A percentile compares a stretch with the other conserved stretches of the same genome.
Conservation (phyloP, 1,284 basidiomycete genomes). For the Sparassis latifolia region DNA sequence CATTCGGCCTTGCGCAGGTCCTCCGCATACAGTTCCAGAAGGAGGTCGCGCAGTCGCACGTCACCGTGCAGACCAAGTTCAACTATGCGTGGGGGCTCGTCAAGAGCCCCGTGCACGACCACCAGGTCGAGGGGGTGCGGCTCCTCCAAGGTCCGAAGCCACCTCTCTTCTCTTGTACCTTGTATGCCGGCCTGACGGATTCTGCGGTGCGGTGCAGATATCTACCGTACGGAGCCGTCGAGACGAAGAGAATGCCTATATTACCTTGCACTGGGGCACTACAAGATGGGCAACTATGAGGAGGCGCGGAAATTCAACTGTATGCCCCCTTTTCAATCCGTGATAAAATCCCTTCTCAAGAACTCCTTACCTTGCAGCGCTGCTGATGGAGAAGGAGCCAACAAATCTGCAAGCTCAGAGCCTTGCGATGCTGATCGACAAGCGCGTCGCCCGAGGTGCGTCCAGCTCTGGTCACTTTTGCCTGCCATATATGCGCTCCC, state of each 20-base stretch:
- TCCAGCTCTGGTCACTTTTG: conserved; percentile 6
- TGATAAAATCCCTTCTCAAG: not conserved
- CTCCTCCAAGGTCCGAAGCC: conserved; percentile 76
- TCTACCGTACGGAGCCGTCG: conserved; percentile 85
- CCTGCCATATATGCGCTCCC: not conserved
- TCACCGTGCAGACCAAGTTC: conserved; percentile 96
- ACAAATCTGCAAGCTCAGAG: conserved; percentile 92
- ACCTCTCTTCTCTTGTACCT: not conserved
- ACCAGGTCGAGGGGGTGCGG: conserved; percentile 88
- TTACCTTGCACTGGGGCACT: conserved; percentile 94
- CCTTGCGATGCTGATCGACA: conserved; percentile 80
- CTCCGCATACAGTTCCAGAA: conserved; percentile 84
- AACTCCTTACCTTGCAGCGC: conserved; percentile 40
- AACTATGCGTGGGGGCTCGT: conserved; percentile 97
- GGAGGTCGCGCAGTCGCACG: conserved; percentile 78
- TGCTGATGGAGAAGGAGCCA: conserved; percentile 91
- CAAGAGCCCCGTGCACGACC: conserved; percentile 76
- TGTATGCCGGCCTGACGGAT: not conserved
- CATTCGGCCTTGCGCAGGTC: conserved; percentile 43
- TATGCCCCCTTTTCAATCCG: conserved; percentile 31
- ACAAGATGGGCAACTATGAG: conserved; percentile 94
- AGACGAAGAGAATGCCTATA: conserved; percentile 94
- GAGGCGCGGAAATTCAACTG: conserved; percentile 93
- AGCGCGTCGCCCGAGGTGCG: conserved; percentile 79
- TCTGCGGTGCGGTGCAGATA: conserved; percentile 46